These are phyloP conservation scores for Plantago coronopus DNA, from an alignment of 305 asterid genomes.

Conservation along the genomic window DNA sequence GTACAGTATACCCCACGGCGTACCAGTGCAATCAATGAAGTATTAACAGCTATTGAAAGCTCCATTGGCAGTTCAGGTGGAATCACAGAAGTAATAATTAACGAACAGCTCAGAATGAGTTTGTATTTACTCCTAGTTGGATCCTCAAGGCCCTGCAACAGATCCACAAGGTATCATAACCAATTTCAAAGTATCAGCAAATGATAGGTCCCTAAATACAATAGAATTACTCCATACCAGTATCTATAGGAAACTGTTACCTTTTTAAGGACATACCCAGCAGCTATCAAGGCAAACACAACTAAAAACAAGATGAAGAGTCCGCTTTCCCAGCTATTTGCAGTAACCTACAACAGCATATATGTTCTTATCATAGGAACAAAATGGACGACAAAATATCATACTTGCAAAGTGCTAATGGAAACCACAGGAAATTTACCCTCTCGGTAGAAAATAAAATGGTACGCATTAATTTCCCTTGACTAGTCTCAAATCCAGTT, in stretches of 20 bases:
- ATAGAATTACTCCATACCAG: conserved; percentile 11
- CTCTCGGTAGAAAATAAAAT: conserved; percentile 96
- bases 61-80: conserved; percentile 99
- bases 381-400: conserved; percentile 6
- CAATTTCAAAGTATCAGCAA: conserved; percentile 15
- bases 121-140: conserved; percentile 97
- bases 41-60: conserved; percentile 94
- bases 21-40: conserved; percentile 93
- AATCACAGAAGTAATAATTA: conserved; percentile 93
- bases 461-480: conserved; percentile 98
- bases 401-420: conserved; percentile 18
- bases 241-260: conserved; percentile 29
- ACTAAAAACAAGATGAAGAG: conserved; percentile 88
- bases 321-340: conserved; percentile 99
- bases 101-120: conserved; percentile 87
- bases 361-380: conserved; percentile 1
- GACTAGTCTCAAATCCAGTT: conserved; percentile 98
- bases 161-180: conserved; percentile 23
- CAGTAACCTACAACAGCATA: conserved; percentile 65
- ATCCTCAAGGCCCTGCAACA: conserved; percentile 88
- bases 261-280: conserved; percentile 96
- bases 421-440: conserved; percentile 38
- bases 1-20: conserved; percentile 93
- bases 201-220: conserved; percentile 18
- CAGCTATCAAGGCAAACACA: conserved; percentile 89